Evolutionary conservation across 176 grass and related monocot species (phyloP).

Genomic region (Sorghum bicolor): DNA sequence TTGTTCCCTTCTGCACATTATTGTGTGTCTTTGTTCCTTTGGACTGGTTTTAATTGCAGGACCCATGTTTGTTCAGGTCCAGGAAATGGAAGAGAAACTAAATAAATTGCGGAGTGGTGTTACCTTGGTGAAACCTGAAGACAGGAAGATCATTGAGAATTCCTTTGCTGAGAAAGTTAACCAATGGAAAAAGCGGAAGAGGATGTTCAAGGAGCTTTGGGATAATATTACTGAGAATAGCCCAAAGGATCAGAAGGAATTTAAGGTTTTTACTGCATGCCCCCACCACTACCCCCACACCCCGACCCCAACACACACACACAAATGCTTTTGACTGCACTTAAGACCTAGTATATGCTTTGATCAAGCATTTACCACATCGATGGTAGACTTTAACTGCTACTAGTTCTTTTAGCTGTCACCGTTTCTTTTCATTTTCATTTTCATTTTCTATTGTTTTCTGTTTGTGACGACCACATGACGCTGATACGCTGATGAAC

Average conservation of each 20-base stretch:
- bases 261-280: conserved; percentile 55
- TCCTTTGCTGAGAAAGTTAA: conserved; percentile 75
- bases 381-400: not conserved
- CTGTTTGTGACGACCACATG: not conserved
- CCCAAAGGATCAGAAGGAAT: conserved; percentile 89
- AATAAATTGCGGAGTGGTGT: conserved; percentile 66
- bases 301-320: too few relatives aligned
- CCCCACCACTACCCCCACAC: not conserved
- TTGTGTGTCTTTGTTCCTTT: not conserved
- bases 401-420: not conserved
- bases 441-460: not conserved
- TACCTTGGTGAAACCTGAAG: conserved; percentile 88
- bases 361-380: not conserved
- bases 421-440: not conserved
- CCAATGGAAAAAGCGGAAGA: conserved; percentile 91
- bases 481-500: not conserved
- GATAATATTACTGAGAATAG: conserved; percentile 93
- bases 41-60: not conserved
- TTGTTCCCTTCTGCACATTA: not conserved
- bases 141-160: conserved; percentile 84
- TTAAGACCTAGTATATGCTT: not conserved
- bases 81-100: conserved; percentile 87
- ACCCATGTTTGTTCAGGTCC: conserved; percentile 40
- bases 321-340: conserved; percentile 4
- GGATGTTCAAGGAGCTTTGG: conserved; percentile 97